Conservation (phyloP, 306 rosid genomes). For the Chamaecrista fasciculata region DNA sequence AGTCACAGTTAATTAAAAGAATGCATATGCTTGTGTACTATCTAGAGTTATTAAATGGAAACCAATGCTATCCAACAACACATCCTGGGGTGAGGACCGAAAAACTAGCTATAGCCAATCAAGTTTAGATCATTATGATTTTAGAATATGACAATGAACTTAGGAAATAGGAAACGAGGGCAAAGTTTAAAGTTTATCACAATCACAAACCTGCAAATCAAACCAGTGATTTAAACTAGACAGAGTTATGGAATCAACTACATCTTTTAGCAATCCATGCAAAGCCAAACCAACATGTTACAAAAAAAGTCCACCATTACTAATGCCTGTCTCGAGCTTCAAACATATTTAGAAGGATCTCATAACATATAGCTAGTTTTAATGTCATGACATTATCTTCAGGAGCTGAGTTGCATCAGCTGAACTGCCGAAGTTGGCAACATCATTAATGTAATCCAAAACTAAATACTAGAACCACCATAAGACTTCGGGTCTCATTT, state of each 20-base stretch:
- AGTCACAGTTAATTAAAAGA: conserved; percentile 15
- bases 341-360: conserved; percentile 7
- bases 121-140: conserved; percentile 5
- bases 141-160: conserved; percentile 5
- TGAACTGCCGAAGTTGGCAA: neutral
- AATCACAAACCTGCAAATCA: neutral
- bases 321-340: neutral
- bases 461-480: conserved; percentile 3
- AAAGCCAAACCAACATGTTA: neutral
- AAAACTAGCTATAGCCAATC: neutral
- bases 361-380: neutral
- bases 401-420: too few species aligned
- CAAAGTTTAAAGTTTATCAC: neutral
- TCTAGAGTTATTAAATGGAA: conserved; percentile 8
- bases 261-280: neutral
- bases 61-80: neutral
- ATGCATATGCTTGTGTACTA: neutral
- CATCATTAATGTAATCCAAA: neutral
- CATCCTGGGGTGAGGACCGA: conserved; percentile 15
- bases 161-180: neutral
- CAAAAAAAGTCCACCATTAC: neutral
- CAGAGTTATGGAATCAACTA: neutral
- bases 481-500: conserved; percentile 5
- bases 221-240: neutral
- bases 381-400: conserved; percentile 4